Conservation (phyloP, 108 stramenopile species). For the Skeletonema grethae region DNA sequence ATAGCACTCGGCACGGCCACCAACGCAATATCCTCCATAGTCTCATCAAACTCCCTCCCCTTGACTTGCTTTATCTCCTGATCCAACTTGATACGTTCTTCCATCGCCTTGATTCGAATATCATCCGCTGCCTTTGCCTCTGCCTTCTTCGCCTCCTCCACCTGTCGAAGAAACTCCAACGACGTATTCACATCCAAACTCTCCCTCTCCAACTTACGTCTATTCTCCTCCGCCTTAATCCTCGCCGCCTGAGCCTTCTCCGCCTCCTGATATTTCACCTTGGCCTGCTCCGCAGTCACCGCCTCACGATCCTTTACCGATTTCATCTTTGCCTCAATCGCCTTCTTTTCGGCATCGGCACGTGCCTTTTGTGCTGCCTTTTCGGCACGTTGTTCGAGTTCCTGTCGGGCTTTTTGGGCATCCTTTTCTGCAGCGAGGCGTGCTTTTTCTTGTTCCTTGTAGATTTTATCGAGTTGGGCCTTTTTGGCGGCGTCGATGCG, state of each 20-base stretch:
- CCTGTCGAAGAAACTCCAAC: background rate
- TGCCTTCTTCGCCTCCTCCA: slow-evolving; percentile 2
- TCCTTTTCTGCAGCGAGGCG: background rate
- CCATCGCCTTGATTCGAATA: background rate
- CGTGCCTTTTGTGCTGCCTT: slow-evolving; percentile 1
- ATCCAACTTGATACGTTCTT: background rate
- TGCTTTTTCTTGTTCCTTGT: slow-evolving; percentile 1
- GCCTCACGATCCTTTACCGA: background rate
- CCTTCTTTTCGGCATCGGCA: slow-evolving; percentile 2
- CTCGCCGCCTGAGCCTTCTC: slow-evolving; percentile 1
- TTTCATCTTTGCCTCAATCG: background rate
- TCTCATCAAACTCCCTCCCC: background rate
- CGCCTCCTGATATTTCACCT: slow-evolving; percentile 2
- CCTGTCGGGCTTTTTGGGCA: background rate
- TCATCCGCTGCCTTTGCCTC: background rate
- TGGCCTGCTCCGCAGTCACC: background rate
- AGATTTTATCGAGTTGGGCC: slow-evolving; percentile 1
- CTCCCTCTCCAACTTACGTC: slow-evolving; percentile 3
- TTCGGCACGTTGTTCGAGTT: slow-evolving; percentile 5
- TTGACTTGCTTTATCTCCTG: background rate
- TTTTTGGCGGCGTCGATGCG: background rate
- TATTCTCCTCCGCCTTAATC: background rate
- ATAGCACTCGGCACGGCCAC: background rate
- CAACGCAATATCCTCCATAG: slow-evolving; percentile 7
- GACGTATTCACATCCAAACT: background rate